Conservation (phyloP, 192 early-diverging fungal genomes). For the Phycomyces blakesleeanus region DNA sequence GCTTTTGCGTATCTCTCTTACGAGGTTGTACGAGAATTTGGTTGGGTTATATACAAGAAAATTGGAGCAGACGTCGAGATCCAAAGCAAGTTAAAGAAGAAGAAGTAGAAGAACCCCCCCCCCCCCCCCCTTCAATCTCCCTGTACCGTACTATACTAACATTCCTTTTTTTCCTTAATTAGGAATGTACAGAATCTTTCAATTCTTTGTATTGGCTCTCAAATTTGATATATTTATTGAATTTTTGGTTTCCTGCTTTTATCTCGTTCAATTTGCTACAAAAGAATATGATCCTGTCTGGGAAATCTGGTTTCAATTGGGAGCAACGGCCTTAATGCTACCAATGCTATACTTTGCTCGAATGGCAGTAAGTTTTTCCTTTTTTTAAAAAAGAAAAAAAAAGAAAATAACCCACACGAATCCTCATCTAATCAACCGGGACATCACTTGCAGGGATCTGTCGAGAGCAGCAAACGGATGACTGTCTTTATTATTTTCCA, state of each 20-base stretch:
- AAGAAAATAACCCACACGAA: not conserved
- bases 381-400: not conserved
- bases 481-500: constrained; percentile 32
- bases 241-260: constrained; percentile 37
- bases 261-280: constrained; percentile 23
- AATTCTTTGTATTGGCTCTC: constrained; percentile 33
- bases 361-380: constrained; percentile 21
- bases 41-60: constrained; percentile 63
- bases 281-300: constrained; percentile 14
- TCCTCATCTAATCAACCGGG: not conserved
- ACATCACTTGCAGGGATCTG: not conserved
- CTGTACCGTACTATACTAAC: no score
- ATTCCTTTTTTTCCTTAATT: constrained; percentile 5
- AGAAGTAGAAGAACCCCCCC: no score
- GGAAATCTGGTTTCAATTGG: constrained; percentile 20
- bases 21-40: constrained; percentile 25
- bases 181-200: constrained; percentile 35
- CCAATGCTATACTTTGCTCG: constrained; percentile 33
- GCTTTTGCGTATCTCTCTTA: constrained; percentile 27
- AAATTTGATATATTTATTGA: constrained; percentile 41
- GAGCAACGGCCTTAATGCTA: constrained; percentile 27
- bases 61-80: constrained; percentile 59
- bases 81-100: constrained; percentile 33
- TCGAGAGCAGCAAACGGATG: constrained; percentile 15
- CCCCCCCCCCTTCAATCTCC: no score